Conservation (phyloP, 495 filamentous ascomycete species). For the Daldinia loculata region DNA sequence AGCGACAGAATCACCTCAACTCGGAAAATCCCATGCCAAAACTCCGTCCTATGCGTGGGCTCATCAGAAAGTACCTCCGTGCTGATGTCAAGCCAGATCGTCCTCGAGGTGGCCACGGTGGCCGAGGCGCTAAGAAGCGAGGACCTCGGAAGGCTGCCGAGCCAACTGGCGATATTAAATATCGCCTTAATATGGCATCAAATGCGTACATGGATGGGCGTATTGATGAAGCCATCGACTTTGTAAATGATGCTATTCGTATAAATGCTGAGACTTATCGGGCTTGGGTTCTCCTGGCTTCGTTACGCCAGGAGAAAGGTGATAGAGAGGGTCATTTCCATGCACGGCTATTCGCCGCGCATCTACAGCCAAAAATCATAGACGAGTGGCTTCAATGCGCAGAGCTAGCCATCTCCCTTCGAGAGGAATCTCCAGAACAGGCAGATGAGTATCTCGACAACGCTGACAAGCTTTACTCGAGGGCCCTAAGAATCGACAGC, state of each 20-base stretch:
- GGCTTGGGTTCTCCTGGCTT: conserved; percentile 78
- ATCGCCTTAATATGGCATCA: conserved; percentile 73
- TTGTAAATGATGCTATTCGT: conserved; percentile 74
- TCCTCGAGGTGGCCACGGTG: conserved; percentile 26
- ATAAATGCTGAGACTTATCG: conserved; percentile 84
- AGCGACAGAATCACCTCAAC: conserved; percentile 34
- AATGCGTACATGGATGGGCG: conserved; percentile 73
- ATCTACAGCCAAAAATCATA: conserved; percentile 72
- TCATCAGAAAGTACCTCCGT: conserved; percentile 24
- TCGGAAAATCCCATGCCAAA: conserved; percentile 31
- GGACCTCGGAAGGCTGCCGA: conserved; percentile 78
- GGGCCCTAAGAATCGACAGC: conserved; percentile 69
- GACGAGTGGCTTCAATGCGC: conserved; percentile 74
- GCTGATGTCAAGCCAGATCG: conserved; percentile 17
- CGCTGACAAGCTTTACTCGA: conserved; percentile 73
- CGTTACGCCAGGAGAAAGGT: conserved; percentile 74
- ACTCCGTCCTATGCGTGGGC: conserved; percentile 18
- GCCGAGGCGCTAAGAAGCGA: conserved; percentile 45
- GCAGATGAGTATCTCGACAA: conserved; percentile 59
- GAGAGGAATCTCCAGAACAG: conserved; percentile 64
- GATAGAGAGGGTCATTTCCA: conserved; percentile 71
- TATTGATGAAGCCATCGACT: conserved; percentile 68
- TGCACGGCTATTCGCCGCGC: conserved; percentile 75
- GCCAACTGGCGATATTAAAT: conserved; percentile 77
- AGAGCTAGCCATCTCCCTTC: conserved; percentile 62